These are phyloP conservation scores for Spongospora subterranea DNA, from an alignment of 208 protist genomes.

Conservation along the genomic window DNA sequence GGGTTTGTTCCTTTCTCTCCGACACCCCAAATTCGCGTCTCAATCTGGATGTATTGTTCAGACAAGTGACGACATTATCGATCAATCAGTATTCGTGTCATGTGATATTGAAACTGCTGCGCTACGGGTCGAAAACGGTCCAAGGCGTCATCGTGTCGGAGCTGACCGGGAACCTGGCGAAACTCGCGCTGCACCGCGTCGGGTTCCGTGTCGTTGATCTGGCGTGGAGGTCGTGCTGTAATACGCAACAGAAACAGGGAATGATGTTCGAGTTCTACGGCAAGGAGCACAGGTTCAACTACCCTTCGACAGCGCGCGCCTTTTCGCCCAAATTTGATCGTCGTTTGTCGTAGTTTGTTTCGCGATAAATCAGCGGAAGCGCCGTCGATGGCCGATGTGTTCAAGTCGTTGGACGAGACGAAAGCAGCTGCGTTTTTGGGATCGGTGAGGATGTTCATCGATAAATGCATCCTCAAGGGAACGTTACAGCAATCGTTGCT, in stretches of 20 bases:
- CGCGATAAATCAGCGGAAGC: background rate
- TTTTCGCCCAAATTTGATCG: background rate
- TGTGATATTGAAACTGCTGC: slow-evolving; percentile 8
- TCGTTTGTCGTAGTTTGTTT: background rate
- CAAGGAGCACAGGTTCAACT: background rate
- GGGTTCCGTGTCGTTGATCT: slow-evolving; percentile 14
- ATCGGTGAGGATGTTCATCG: background rate
- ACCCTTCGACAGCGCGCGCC: background rate
- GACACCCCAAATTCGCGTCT: background rate
- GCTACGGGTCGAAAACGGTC: background rate
- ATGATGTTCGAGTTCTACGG: slow-evolving; percentile 24
- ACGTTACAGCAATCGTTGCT: background rate
- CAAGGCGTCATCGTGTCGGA: background rate
- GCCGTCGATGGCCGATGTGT: background rate
- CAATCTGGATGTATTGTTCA: background rate
- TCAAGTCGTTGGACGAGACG: background rate
- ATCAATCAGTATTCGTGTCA: background rate
- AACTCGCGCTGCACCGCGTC: background rate
- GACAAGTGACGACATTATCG: background rate
- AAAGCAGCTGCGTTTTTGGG: background rate
- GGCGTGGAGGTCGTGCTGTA: background rate
- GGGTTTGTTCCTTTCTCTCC: background rate
- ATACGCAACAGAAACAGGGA: background rate
- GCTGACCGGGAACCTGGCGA: background rate
- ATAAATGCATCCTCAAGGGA: slow-evolving; percentile 24